phyloP scores from a whole-genome alignment of 441 rosid species.

The Eutrema salsugineum region DNA sequence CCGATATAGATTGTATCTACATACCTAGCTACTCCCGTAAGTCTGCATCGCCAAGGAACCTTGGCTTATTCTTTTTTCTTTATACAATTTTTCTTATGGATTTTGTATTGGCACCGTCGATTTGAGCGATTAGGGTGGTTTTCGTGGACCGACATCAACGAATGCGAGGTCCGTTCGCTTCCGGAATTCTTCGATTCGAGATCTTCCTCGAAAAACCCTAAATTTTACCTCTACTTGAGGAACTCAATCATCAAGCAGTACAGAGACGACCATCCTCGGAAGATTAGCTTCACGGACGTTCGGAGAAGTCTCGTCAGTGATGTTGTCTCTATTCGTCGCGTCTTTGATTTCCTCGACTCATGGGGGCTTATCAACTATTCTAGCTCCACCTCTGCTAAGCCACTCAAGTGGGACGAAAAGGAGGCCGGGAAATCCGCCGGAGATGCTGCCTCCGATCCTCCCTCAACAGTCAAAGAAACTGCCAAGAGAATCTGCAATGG shows the following conservation, averaged over 20 bases:
- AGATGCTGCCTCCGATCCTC: conserved; percentile 34
- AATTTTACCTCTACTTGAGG: conserved; percentile 58
- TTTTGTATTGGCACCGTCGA: not conserved
- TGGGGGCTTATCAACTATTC: conserved; percentile 87
- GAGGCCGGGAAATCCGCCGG: conserved; percentile 43
- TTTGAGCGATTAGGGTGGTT: conserved; percentile 70
- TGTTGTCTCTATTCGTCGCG: conserved; percentile 85
- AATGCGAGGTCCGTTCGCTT: conserved; percentile 67
- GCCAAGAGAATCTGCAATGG: conserved; percentile 66
- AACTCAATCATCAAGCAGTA: conserved; percentile 72
- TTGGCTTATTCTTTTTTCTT: not conserved
- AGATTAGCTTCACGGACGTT: conserved; percentile 79
- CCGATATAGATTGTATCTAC: conserved; percentile 46
- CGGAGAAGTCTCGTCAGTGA: conserved; percentile 77
- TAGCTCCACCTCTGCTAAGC: conserved; percentile 46
- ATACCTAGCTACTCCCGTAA: conserved; percentile 89
- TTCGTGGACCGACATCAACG: conserved; percentile 56
- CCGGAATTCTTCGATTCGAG: conserved; percentile 77
- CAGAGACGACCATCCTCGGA: conserved; percentile 54
- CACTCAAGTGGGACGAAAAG: conserved; percentile 86
- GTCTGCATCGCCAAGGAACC: conserved; percentile 10
- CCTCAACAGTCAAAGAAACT: conserved; percentile 36
- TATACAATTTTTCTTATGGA: not conserved
- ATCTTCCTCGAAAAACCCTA: conserved; percentile 59
- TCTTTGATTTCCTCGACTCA: conserved; percentile 80